These are phyloP conservation scores for Metarhizium humberi DNA, from an alignment of 2,329 filamentous ascomycete genomes.

Conservation along the genomic window DNA sequence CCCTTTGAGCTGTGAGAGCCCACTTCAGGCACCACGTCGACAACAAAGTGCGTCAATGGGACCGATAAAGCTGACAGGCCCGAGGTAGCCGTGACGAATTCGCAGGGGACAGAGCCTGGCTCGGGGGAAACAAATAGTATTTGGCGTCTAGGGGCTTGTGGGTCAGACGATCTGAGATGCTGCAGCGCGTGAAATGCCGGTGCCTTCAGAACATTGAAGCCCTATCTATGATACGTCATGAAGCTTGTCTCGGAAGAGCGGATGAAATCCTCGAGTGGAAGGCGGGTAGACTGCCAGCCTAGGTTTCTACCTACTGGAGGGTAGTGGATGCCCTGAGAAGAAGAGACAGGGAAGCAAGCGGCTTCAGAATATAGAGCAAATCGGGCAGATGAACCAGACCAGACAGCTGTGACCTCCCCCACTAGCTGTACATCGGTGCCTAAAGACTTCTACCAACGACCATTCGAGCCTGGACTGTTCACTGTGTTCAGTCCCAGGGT, in stretches of 20 bases:
- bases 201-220: background rate
- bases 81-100: background rate
- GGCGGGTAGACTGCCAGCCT: background rate
- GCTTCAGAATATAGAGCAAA: background rate
- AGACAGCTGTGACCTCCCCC: background rate
- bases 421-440: background rate
- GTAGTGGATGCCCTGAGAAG: too few relatives aligned
- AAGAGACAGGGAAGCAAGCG: too few relatives aligned
- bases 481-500: background rate
- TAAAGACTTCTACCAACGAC: background rate
- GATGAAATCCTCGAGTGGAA: background rate
- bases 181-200: background rate
- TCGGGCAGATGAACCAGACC: background rate
- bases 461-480: background rate
- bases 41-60: background rate
- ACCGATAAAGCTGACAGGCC: background rate
- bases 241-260: background rate
- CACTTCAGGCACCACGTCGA: background rate
- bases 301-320: too few relatives aligned
- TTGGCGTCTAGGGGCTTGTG: background rate
- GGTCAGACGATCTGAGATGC: constrained; percentile 1
- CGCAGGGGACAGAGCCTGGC: background rate
- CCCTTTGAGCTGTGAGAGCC: background rate
- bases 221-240: constrained; percentile 1
- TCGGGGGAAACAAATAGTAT: background rate